Evolutionary conservation across 805 yeast species (phyloP), one percentile per base, ranked within the genome.

Genomic region (Hanseniaspora nectarophila): DNA sequence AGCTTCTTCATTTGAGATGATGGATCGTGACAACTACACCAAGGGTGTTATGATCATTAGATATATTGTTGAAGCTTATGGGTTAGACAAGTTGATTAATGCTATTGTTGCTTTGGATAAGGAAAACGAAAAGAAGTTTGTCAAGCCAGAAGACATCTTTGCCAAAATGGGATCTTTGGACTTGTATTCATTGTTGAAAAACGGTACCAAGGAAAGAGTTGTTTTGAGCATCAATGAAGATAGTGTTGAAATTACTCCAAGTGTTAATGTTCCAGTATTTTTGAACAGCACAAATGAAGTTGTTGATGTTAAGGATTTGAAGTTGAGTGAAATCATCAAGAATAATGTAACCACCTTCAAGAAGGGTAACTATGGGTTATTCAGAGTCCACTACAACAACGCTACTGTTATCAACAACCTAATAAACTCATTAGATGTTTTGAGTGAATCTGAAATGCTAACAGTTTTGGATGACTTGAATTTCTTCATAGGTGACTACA

Each of bases 171-270:
- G 63, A 12, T 43, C 48, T 16, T 33, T 51, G 32, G 38, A 44
- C 2, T 21, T 49, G 9, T 49, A 49, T 29, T 10, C 16, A 5
- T 9, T 32, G 6, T 42, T 49, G 12, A 42, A 29, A 21, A 42
- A 33, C 18, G 46, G 46, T 5, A 33, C 46, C 13, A 26, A 40
- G 7, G 46, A 49, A 34, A 49, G 46, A 42, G 12, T 49, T 2
- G 16, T 49, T 42, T 35, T 49, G 29, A 31, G 35, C 26, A n/a
- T 49, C 9, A 49, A 49, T 20, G 53, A 59, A 26, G 60, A 63
- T n/a, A 58, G 67, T 13, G 57, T 71, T 34, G 85, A 80, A 60
- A 80, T 81, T 58, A 66, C 70, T 38, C 81, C 82, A 3, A 82
- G 69, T 56, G 16, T 49, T 18, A 39, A 34, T 29, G 67, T 82